Evolutionary conservation across 305 asterid genomes (phyloP).

Genomic region (Fraxinus latifolia): DNA sequence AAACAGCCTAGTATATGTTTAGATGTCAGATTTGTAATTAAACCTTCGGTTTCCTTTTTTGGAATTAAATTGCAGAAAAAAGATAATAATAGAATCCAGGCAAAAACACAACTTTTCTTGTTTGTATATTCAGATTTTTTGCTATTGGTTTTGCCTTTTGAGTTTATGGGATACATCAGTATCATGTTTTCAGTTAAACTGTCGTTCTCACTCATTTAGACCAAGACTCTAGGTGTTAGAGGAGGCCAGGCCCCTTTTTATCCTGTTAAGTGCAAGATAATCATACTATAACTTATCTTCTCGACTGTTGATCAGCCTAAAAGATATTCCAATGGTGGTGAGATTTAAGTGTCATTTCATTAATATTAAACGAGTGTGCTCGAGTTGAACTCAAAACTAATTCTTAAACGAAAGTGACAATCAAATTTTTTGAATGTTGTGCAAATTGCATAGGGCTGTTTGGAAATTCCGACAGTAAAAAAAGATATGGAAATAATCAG

Average conservation of each 20-base stretch:
- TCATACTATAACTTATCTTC: background rate
- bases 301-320: background rate
- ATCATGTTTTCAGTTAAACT: background rate
- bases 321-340: background rate
- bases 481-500: background rate
- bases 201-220: background rate
- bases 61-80: background rate
- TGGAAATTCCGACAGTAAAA: background rate
- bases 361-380: background rate
- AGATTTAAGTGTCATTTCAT: background rate
- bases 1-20: background rate
- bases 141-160: background rate
- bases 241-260: background rate
- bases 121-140: background rate
- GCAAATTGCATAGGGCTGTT: background rate
- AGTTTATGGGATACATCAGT: background rate
- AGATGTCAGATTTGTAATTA: background rate
- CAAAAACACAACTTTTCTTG: background rate
- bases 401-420: background rate
- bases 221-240: background rate
- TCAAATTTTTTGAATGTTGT: background rate
- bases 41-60: background rate
- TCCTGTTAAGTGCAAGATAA: background rate
- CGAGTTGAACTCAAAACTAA: background rate
- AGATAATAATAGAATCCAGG: background rate